Percentiles rank a stretch among this genome's conserved stretches.
Conservation (phyloP, 345 rosid genomes). For the Eucalyptus polybractea region DNA sequence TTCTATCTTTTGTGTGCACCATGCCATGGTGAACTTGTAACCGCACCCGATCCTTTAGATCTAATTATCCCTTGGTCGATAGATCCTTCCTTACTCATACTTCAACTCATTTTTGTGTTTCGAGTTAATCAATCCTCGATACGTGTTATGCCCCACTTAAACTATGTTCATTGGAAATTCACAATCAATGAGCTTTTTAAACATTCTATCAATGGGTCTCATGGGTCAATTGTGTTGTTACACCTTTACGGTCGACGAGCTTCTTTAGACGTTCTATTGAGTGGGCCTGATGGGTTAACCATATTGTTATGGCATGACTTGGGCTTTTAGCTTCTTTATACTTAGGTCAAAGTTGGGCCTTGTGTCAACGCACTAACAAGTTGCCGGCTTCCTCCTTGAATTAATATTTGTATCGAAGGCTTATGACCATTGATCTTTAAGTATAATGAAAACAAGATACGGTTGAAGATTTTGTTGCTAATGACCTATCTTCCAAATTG, state of each 20-base stretch:
- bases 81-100: no score
- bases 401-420: background rate
- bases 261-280: background rate
- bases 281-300: background rate
- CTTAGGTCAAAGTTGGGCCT: rapidly evolving
- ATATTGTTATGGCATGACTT: no score
- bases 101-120: no score
- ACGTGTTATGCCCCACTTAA: background rate
- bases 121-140: background rate
- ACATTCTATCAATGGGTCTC: background rate
- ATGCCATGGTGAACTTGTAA: background rate
- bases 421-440: background rate
- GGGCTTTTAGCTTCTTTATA: background rate
- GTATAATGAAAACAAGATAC: background rate
- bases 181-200: background rate
- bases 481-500: no score
- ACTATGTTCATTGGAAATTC: background rate
- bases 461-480: background rate
- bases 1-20: background rate
- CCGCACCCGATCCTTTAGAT: rapidly evolving
- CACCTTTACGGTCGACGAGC: background rate
- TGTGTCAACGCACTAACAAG: background rate
- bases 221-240: background rate
- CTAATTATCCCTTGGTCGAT: rapidly evolving
- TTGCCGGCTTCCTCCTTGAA: background rate